Evolutionary conservation across 73 alveolate genomes (phyloP).

Genomic region (Paramecium sonneborni): DNA sequence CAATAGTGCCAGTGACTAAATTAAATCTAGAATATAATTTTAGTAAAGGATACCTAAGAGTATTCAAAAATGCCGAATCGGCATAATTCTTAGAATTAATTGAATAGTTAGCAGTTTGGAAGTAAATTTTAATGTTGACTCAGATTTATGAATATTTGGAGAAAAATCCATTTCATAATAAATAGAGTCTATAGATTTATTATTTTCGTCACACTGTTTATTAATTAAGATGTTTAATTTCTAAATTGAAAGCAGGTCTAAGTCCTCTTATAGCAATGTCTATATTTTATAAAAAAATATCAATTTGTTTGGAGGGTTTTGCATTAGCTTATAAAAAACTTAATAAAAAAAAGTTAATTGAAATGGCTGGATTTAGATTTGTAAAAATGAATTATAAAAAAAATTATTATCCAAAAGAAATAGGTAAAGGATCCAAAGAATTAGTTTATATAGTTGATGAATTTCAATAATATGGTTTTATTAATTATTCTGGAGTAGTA

Average conservation of each 20-base stretch:
- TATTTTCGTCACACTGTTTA: neutral
- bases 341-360: neutral
- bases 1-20: neutral
- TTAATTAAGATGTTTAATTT: neutral
- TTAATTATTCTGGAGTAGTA: neutral
- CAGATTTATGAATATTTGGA: neutral
- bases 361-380: neutral
- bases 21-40: neutral
- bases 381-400: neutral
- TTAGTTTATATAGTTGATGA: neutral
- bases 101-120: slow-evolving; percentile 10
- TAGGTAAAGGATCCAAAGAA: neutral
- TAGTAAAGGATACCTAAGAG: neutral
- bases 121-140: neutral
- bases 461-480: neutral
- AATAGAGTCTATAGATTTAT: neutral
- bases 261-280: neutral
- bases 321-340: neutral
- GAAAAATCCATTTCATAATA: slow-evolving; percentile 4
- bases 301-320: neutral
- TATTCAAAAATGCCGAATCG: neutral
- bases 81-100: neutral
- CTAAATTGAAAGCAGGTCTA: neutral
- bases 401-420: neutral
- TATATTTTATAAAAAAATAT: neutral